phyloP scores from a whole-genome alignment of 805 yeast species.

The Dipodascus geniculatus region DNA sequence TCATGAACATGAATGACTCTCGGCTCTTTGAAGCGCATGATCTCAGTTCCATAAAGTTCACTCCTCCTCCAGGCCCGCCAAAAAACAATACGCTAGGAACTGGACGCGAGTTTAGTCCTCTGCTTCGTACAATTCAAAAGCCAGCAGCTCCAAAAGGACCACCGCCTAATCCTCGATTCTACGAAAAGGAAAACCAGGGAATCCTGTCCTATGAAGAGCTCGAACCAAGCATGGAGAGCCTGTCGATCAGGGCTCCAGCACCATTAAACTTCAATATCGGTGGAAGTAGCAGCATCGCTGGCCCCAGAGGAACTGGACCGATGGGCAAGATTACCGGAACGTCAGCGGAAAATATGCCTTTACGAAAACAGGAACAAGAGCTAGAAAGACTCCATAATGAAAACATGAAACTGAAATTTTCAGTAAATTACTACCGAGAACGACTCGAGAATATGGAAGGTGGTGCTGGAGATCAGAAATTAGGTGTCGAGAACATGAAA shows the following conservation, averaged over 20 bases:
- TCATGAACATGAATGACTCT: not conserved
- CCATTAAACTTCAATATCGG: not conserved
- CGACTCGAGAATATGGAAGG: not conserved
- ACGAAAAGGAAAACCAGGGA: not conserved
- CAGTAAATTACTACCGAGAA: not conserved
- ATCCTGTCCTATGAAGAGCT: not conserved
- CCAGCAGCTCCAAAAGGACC: not conserved
- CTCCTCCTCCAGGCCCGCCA: not conserved
- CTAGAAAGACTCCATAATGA: not conserved
- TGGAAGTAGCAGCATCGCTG: not conserved
- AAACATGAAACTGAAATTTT: not conserved
- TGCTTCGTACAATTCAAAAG: not conserved
- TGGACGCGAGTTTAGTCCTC: not conserved
- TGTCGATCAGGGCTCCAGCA: not conserved
- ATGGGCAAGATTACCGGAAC: not conserved
- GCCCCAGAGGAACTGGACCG: not conserved
- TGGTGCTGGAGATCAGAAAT: not conserved
- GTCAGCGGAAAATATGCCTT: not conserved
- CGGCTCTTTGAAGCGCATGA: not conserved
- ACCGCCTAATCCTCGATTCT: not conserved
- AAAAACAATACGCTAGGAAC: not conserved
- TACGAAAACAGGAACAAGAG: not conserved
- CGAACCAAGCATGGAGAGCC: not conserved
- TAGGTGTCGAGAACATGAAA: not conserved
- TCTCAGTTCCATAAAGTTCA: not conserved